Base-by-base conservation (phyloP, 257 asterid genomes). In the Avicennia marina region DNA sequence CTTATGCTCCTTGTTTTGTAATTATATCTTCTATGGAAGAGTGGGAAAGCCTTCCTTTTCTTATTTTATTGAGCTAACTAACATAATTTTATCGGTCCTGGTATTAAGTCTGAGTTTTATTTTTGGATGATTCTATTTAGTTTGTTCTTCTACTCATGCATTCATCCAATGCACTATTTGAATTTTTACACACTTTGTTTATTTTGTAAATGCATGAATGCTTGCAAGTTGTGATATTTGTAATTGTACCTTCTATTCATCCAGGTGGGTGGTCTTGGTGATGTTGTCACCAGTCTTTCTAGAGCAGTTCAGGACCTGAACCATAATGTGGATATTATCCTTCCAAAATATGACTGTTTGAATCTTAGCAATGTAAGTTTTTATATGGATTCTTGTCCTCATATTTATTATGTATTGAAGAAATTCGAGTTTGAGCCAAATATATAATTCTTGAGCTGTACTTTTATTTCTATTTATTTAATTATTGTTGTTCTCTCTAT, bases 201-300 rank as follows among this genome's bases (percentile, higher is more conserved):
- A 8, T 57, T 33, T 12, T 32, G 24, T 20, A n/a, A 34, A 36
- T 33, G n/a, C 19, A 31, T 11, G 40, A 45, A 45, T 39, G 59
- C 22, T 29, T 39, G 21, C 17, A 31, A 63, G 26, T 2, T 31
- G 2, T 17, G 25, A 5, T 11, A 24, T 15, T 8, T 13, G 7
- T 24, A 46, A 44, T 21, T 40, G 15, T 40, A 41, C 40, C 21
- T 68, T 56, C 51, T 26, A 17, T n/a, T 58, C 69, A 43, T 67
- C 70, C 91, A 93, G 99, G 97, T 93, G 60, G 99, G 99, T 51
- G 99, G 97, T 55, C 96, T 93, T 55, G 97, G 97, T 67, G 97
- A 89, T 75, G 97, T 93, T 64, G 99, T 93, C 62, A 93, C 99
- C 49, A 84, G 99, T 77, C 96, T 93, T 80, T 89, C 99, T 47